Percentiles rank a stretch among this genome's conserved stretches.
phyloP scores from a whole-genome alignment of 2,329 filamentous ascomycete species.

The Colletotrichum chrysophilum region DNA sequence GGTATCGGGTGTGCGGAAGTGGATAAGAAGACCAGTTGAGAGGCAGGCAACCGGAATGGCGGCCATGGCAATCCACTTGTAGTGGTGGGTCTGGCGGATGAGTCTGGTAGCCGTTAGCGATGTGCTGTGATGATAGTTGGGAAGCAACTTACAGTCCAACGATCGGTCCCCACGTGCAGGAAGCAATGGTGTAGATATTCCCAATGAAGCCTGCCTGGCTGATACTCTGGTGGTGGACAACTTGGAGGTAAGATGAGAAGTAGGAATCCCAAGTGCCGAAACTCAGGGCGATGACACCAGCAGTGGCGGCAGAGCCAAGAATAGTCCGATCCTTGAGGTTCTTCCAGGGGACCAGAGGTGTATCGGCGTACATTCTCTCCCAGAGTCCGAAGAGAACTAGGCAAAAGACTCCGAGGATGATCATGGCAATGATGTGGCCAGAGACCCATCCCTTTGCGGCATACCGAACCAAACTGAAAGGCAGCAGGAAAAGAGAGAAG shows the following conservation, averaged over 20 bases:
- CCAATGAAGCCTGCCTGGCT: constrained; percentile 32
- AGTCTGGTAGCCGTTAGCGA: constrained; percentile 48
- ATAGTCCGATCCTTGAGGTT: constrained; percentile 36
- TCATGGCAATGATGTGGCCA: constrained; percentile 49
- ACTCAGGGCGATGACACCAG: constrained; percentile 48
- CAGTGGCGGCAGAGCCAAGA: constrained; percentile 27
- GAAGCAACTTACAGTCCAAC: constrained; percentile 36
- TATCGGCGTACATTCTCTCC: constrained; percentile 52
- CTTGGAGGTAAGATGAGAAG: constrained; percentile 45
- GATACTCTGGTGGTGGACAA: constrained; percentile 35
- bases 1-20: constrained; percentile 36
- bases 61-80: constrained; percentile 34
- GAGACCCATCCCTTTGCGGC: constrained; percentile 46
- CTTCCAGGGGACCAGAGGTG: constrained; percentile 50
- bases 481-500: constrained; percentile 59
- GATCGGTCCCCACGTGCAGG: constrained; percentile 39
- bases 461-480: constrained; percentile 57
- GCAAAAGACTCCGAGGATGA: constrained; percentile 14
- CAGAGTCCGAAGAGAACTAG: constrained; percentile 22
- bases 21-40: constrained; percentile 34
- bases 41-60: constrained; percentile 37
- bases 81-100: constrained; percentile 34
- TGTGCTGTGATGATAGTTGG: accelerated
- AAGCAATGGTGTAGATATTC: constrained; percentile 41
- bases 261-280: constrained; percentile 40